Percentiles rank a stretch among this genome's conserved stretches.
phyloP scores from a whole-genome alignment of 2,329 filamentous ascomycete genomes.

The Xylariaceae sp. region DNA sequence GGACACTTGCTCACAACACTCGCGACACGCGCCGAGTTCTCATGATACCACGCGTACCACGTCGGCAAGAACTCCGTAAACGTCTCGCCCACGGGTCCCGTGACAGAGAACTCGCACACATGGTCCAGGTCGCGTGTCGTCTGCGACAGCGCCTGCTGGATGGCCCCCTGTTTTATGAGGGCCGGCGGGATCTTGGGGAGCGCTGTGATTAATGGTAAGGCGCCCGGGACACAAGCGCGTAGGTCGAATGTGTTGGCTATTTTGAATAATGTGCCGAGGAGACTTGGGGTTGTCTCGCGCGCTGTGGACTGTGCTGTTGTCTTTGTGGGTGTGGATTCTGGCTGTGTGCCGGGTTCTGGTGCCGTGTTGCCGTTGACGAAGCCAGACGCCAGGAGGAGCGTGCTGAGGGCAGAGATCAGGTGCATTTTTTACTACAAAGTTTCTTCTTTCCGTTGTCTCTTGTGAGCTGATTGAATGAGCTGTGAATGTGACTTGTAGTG shows the following conservation, averaged over 20 bases:
- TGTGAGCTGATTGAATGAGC: neutral
- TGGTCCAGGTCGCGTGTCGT: constrained; percentile 22
- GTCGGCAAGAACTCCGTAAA: constrained; percentile 24
- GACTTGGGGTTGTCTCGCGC: constrained; percentile 15
- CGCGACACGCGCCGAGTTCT: constrained; percentile 17
- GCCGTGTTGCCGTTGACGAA: constrained; percentile 8
- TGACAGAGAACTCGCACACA: constrained; percentile 26
- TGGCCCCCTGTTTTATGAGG: constrained; percentile 18
- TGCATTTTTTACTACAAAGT: constrained; percentile 6
- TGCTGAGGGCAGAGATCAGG: constrained; percentile 4
- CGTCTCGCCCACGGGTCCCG: constrained; percentile 19
- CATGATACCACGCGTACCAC: constrained; percentile 27
- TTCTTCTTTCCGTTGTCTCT: neutral
- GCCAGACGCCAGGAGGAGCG: constrained; percentile 9
- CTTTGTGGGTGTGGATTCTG: constrained; percentile 8
- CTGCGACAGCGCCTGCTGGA: constrained; percentile 27
- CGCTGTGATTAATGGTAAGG: constrained; percentile 22
- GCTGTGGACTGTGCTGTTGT: constrained; percentile 4
- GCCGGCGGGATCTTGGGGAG: constrained; percentile 23
- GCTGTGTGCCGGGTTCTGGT: constrained; percentile 14
- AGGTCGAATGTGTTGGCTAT: constrained; percentile 21
- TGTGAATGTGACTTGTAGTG: neutral
- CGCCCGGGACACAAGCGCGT: constrained; percentile 21
- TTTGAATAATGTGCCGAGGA: constrained; percentile 16
- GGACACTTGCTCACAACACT: constrained; percentile 21